A percentile compares a stretch with the other conserved stretches of the same genome.
These are phyloP conservation scores for Thelonectria rubi DNA, from an alignment of 2,329 filamentous ascomycete species.

Conservation along the genomic window DNA sequence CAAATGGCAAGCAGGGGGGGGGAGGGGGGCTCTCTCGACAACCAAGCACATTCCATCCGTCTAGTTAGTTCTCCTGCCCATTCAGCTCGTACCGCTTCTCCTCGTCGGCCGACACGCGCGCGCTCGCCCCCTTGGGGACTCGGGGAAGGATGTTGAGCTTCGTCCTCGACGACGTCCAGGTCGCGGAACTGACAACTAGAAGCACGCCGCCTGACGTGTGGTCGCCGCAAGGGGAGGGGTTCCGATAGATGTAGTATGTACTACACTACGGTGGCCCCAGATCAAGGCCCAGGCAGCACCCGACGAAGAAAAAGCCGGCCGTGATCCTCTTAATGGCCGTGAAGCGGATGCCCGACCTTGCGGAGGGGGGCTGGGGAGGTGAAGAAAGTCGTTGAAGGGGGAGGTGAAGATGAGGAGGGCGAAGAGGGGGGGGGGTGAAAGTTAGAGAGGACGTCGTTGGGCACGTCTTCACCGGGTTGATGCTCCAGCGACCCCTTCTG, in stretches of 20 bases:
- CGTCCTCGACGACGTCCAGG: slow-evolving; percentile 72
- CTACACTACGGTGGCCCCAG: slow-evolving; percentile 63
- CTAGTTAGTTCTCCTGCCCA: slow-evolving; percentile 9
- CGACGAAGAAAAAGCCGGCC: slow-evolving; percentile 72
- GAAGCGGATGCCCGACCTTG: slow-evolving; percentile 70
- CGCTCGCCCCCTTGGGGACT: slow-evolving; percentile 47
- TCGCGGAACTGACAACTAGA: slow-evolving; percentile 72
- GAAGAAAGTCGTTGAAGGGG: slow-evolving; percentile 70
- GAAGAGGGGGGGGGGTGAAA: slow-evolving; percentile 78
- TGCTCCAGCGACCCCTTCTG: slow-evolving; percentile 74
- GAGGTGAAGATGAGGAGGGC: slow-evolving; percentile 79
- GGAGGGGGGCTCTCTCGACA: too few relatives aligned
- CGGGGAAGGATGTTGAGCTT: slow-evolving; percentile 69
- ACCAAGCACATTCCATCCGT: too few relatives aligned
- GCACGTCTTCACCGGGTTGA: slow-evolving; percentile 73
- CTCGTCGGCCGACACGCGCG: slow-evolving; percentile 38
- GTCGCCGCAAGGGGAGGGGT: slow-evolving; percentile 66
- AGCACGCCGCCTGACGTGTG: slow-evolving; percentile 62
- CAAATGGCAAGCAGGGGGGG: background rate
- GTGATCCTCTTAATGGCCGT: slow-evolving; percentile 81
- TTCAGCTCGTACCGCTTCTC: slow-evolving; percentile 34
- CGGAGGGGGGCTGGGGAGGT: slow-evolving; percentile 76
- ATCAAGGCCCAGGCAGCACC: slow-evolving; percentile 68
- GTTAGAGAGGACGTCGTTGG: slow-evolving; percentile 80
- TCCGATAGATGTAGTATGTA: slow-evolving; percentile 71